Conservation (phyloP, 768 basidiomycete species). For the Boletus patriciae region DNA sequence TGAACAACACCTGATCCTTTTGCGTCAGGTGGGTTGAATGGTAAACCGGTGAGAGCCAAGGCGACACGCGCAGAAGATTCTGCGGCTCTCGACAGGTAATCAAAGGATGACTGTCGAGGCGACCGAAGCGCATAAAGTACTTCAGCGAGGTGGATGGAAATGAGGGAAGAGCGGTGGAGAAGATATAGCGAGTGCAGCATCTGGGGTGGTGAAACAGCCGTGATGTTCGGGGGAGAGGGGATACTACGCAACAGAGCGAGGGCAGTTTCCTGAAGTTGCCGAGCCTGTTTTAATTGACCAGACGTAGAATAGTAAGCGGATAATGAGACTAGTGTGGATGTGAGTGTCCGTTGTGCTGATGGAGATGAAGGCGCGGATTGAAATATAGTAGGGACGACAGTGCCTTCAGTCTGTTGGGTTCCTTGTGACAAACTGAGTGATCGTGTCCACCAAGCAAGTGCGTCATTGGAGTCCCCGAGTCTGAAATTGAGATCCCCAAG, state of each 20-base stretch:
- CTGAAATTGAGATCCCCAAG: slow-evolving; percentile 65
- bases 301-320: slow-evolving; percentile 69
- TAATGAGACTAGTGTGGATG: slow-evolving; percentile 63
- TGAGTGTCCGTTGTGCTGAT: slow-evolving; percentile 59
- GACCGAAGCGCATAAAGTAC: slow-evolving; percentile 55
- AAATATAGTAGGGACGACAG: slow-evolving; percentile 35
- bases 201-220: slow-evolving; percentile 52
- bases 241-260: slow-evolving; percentile 57
- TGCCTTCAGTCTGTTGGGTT: slow-evolving; percentile 21
- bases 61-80: slow-evolving; percentile 68
- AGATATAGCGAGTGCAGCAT: slow-evolving; percentile 64
- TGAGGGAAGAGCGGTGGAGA: slow-evolving; percentile 70
- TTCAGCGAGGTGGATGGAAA: slow-evolving; percentile 73
- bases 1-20: slow-evolving; percentile 37
- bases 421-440: slow-evolving; percentile 49
- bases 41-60: slow-evolving; percentile 47
- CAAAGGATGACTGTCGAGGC: slow-evolving; percentile 47
- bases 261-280: slow-evolving; percentile 53
- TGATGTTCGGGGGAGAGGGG: slow-evolving; percentile 43
- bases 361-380: slow-evolving; percentile 52
- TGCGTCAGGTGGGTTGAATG: slow-evolving; percentile 36
- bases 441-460: slow-evolving; percentile 67
- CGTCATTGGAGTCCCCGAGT: slow-evolving; percentile 52
- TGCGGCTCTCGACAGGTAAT: slow-evolving; percentile 60
- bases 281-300: slow-evolving; percentile 55